These are phyloP conservation scores for Corinectria fuckeliana DNA, from an alignment of 2,329 filamentous ascomycete species.

Conservation along the genomic window DNA sequence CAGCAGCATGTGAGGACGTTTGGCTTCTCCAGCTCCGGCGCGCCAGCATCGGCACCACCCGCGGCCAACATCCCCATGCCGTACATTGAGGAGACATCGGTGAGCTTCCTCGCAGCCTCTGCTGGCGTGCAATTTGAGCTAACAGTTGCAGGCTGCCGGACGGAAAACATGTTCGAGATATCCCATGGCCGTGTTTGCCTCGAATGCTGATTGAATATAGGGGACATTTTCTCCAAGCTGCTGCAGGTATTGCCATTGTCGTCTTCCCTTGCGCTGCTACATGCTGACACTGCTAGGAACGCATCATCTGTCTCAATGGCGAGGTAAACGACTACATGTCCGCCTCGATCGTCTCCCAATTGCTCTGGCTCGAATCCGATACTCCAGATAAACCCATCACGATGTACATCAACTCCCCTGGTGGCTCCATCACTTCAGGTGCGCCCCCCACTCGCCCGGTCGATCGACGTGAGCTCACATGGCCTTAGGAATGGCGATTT, in stretches of 20 bases:
- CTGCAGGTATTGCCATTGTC: constrained; percentile 63
- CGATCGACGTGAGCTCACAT: constrained; percentile 7
- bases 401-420: constrained; percentile 97
- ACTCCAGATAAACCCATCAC: constrained; percentile 93
- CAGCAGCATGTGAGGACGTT: constrained; percentile 49
- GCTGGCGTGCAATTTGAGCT: constrained; percentile 29
- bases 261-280: background rate
- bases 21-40: constrained; percentile 47
- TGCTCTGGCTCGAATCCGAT: constrained; percentile 97
- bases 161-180: constrained; percentile 73
- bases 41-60: constrained; percentile 35
- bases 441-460: background rate
- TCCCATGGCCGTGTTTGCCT: too few relatives aligned
- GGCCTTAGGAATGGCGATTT: constrained; percentile 76
- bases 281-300: constrained; percentile 64
- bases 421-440: constrained; percentile 83
- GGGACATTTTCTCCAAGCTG: constrained; percentile 83
- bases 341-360: constrained; percentile 92
- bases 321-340: constrained; percentile 89
- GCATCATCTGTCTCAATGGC: constrained; percentile 93
- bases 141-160: constrained; percentile 67
- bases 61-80: constrained; percentile 60
- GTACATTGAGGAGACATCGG: constrained; percentile 59
- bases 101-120: constrained; percentile 33
- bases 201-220: constrained; percentile 49